Conservation (phyloP, 257 asterid genomes). For the Solanum gracilifrons region DNA sequence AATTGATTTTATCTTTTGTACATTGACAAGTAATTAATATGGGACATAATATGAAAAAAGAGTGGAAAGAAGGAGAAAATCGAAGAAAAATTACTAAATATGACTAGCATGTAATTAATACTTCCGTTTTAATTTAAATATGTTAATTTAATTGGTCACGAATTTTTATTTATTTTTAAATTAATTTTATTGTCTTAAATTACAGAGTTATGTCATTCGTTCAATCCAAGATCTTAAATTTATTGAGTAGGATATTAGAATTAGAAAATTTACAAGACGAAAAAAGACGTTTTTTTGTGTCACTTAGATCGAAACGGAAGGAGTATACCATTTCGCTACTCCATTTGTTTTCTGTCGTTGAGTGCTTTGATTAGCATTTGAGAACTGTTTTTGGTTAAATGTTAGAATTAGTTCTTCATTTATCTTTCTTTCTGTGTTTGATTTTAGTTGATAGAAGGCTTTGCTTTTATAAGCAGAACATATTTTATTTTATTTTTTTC, state of each 20-base stretch:
- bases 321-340: neutral
- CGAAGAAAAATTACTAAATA: neutral
- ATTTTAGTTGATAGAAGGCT: neutral
- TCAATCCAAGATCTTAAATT: neutral
- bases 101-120: neutral
- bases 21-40: neutral
- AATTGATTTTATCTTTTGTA: neutral
- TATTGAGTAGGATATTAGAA: fast-evolving
- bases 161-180: neutral
- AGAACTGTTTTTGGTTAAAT: neutral
- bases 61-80: neutral
- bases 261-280: neutral
- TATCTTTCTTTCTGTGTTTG: neutral
- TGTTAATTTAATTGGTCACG: neutral
- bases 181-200: neutral
- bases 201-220: neutral
- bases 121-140: neutral
- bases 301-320: neutral
- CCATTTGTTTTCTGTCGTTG: neutral
- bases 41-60: neutral
- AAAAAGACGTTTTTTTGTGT: neutral
- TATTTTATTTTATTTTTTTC: neutral
- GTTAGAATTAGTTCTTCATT: neutral
- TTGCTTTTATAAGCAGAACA: neutral
- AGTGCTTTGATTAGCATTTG: neutral